Evolutionary conservation across 164 flowering plant genomes (phyloP), one percentile per base, ranked within the genome.

Genomic region (Malania oleifera): DNA sequence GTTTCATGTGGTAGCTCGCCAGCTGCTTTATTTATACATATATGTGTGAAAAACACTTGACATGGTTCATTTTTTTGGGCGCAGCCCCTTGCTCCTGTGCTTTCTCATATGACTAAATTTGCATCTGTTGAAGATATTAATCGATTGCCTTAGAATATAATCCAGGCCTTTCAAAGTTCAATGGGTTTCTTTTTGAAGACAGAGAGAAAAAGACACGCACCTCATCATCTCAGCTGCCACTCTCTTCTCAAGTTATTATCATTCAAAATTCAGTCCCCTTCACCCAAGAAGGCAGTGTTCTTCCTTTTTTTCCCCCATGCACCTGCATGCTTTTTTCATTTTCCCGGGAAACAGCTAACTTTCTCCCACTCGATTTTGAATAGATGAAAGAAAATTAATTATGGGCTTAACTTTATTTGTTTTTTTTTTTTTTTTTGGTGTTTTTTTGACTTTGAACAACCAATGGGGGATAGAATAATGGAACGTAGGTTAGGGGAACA

Each of bases 161-260:
- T 67, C 72, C 40, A 11, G 55, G 60, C 57, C 63, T 72, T 56
- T 67, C 66, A 72, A 62, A 56, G n/a, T n/a, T 67, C 69, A 45
- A 20, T 22, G 45, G 58, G 13, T 46, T 23, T 48, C 40, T 50
- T 28, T 55, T 51, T 4, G 19, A 29, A 54, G 23, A 31, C 4
- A 44, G 22, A 61, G 29, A 62, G 24, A 39, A 25, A 29, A 31
- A 29, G 27, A 56, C 6, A 29, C 17, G 3, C 9, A 29, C 11
- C 47, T 37, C 56, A 49, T 29, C 62, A 24, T 70, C 57, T 66
- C 59, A 39, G 50, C 45, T 37, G 29, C 14, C 37, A 17, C 29
- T 46, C 27, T 64, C n/a, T 25, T 49, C 61, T 17, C 37, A n/a
- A n/a, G n/a, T 48, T 45, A 19, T 11, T 38, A 40, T 40, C 56